Conservation (phyloP, 768 basidiomycete genomes). For the Suillus cothurnatus region DNA sequence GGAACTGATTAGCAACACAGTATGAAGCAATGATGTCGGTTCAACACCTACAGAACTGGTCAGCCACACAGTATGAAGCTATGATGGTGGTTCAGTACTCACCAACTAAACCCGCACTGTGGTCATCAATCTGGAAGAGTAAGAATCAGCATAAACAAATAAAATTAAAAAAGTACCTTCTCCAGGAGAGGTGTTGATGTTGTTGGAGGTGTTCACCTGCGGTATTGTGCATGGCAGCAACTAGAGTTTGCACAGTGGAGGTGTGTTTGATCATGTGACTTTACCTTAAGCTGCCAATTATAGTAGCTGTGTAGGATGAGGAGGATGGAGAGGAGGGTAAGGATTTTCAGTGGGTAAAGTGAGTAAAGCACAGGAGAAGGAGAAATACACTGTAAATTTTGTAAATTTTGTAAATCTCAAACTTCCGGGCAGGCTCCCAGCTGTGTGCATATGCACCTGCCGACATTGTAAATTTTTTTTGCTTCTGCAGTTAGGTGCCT, state of each 20-base stretch:
- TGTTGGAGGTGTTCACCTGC: background rate
- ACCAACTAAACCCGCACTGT: too few relatives aligned
- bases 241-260: background rate
- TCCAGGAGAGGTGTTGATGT: background rate
- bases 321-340: background rate
- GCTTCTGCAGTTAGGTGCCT: too few relatives aligned
- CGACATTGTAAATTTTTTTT: too few relatives aligned
- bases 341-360: background rate
- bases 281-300: background rate
- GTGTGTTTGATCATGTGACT: background rate
- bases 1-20: too few relatives aligned
- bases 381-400: conserved; percentile 3
- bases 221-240: background rate
- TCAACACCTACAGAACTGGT: too few relatives aligned
- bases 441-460: too few relatives aligned
- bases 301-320: background rate
- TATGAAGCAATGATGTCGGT: too few relatives aligned
- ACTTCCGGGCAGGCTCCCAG: too few relatives aligned
- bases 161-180: background rate
- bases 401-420: background rate
- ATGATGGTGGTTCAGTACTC: too few relatives aligned
- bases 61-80: too few relatives aligned
- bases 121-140: too few relatives aligned
- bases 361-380: background rate
- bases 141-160: background rate